Conservation (phyloP, 371 early-diverging fungal species). For the Mortierella sp. region DNA sequence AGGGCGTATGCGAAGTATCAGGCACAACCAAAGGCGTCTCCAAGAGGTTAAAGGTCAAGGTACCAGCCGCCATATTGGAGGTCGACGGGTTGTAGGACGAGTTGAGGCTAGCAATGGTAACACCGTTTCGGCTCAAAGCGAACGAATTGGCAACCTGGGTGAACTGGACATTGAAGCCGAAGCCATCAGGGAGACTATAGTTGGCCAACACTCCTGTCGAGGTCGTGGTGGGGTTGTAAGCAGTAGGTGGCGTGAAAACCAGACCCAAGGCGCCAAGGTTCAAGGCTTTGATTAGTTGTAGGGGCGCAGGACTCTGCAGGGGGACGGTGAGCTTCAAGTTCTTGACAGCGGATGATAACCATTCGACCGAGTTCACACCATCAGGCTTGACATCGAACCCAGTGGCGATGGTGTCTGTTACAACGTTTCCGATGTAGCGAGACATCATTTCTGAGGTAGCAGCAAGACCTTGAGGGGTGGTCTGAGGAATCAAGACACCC, state of each 20-base stretch:
- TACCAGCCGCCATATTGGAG: conserved; percentile 61
- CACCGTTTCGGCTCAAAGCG: conserved; percentile 58
- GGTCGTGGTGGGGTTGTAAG: conserved; percentile 63
- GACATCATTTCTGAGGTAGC: conserved; percentile 66
- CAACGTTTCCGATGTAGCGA: conserved; percentile 61
- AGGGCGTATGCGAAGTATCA: conserved; percentile 51
- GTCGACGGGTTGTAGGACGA: conserved; percentile 59
- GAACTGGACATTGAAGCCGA: conserved; percentile 61
- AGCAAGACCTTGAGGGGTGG: conserved; percentile 55
- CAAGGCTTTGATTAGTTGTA: conserved; percentile 66
- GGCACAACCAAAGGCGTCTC: conserved; percentile 56
- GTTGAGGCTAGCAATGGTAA: conserved; percentile 59
- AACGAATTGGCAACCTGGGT: conserved; percentile 66
- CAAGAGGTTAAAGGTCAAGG: conserved; percentile 61
- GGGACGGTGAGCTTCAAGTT: conserved; percentile 64
- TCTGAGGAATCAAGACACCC: conserved; percentile 62
- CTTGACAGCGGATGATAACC: conserved; percentile 68
- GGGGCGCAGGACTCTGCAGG: conserved; percentile 56
- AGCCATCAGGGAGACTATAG: conserved; percentile 68
- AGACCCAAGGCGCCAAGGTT: conserved; percentile 67
- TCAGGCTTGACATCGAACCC: conserved; percentile 69
- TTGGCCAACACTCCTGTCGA: conserved; percentile 65
- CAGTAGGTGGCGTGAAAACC: conserved; percentile 58
- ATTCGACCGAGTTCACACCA: conserved; percentile 60
- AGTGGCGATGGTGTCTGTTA: conserved; percentile 63